These are phyloP conservation scores for Saccharomycopsis sp. DNA, from an alignment of 805 yeast genomes.

Conservation along the genomic window DNA sequence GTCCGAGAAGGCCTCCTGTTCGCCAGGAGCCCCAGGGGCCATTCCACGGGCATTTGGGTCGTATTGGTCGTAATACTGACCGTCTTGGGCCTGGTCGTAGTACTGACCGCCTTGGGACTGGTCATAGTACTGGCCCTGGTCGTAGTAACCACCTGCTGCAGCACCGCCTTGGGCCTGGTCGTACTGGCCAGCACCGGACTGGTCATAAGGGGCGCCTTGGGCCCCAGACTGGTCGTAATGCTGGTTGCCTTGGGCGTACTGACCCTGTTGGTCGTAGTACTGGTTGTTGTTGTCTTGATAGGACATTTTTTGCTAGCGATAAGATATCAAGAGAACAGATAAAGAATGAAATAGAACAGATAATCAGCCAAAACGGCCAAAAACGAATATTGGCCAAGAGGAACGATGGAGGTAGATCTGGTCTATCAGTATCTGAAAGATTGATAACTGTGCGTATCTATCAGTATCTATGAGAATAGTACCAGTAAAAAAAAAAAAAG, in stretches of 20 bases:
- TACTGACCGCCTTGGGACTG: constrained; percentile 28
- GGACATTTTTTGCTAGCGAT: too few species aligned
- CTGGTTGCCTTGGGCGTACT: not conserved
- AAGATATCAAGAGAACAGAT: too few species aligned
- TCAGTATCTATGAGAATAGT: too few species aligned
- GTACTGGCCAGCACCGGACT: constrained; percentile 15
- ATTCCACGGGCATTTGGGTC: constrained; percentile 39
- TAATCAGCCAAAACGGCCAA: too few species aligned
- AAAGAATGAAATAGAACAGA: too few species aligned
- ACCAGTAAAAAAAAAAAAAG: too few species aligned
- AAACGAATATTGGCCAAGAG: too few species aligned
- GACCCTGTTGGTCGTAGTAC: constrained; percentile 10
- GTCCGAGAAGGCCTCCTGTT: constrained; percentile 61
- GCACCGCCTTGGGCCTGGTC: constrained; percentile 11
- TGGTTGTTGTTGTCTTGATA: constrained; percentile 16
- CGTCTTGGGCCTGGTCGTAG: constrained; percentile 34
- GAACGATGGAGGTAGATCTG: too few species aligned
- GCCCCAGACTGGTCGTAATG: constrained; percentile 7
- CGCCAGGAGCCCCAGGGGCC: constrained; percentile 37
- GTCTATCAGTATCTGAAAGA: too few species aligned
- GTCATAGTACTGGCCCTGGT: constrained; percentile 38
- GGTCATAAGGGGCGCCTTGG: constrained; percentile 9
- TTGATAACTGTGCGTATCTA: too few species aligned
- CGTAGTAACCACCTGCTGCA: constrained; percentile 25
- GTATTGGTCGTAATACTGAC: constrained; percentile 37